Conservation (phyloP, 805 yeast genomes). For the Teunomyces gatunensis region DNA sequence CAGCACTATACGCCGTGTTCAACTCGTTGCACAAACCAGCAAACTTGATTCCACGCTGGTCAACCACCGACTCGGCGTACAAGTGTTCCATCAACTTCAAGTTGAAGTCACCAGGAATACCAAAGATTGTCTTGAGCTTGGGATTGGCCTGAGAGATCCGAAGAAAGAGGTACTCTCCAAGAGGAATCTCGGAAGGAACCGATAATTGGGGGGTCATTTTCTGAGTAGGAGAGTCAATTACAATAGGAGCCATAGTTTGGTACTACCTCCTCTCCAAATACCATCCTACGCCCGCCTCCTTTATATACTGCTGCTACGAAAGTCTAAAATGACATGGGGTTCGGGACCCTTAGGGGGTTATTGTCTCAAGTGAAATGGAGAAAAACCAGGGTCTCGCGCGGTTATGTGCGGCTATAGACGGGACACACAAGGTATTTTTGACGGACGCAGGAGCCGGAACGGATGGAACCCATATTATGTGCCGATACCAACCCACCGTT, state of each 20-base stretch:
- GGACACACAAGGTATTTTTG: too few species aligned
- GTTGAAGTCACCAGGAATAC: slow-evolving; percentile 81
- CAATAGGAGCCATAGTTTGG: background rate
- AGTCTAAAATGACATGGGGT: background rate
- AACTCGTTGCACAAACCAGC: slow-evolving; percentile 86
- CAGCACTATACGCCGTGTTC: slow-evolving; percentile 87
- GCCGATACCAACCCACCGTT: too few species aligned
- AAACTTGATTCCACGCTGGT: slow-evolving; percentile 52
- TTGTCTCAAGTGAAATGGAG: too few species aligned
- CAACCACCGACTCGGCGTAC: slow-evolving; percentile 42
- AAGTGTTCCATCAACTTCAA: slow-evolving; percentile 65
- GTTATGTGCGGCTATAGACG: background rate
- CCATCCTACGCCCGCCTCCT: background rate
- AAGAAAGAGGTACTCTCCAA: slow-evolving; percentile 65
- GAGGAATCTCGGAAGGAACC: slow-evolving; percentile 33
- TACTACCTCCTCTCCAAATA: too few species aligned
- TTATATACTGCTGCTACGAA: background rate
- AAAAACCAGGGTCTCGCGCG: too few species aligned
- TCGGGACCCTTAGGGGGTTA: too few species aligned
- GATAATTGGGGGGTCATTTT: background rate
- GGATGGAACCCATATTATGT: too few species aligned
- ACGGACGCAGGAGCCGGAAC: too few species aligned
- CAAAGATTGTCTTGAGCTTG: slow-evolving; percentile 53
- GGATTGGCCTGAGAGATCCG: slow-evolving; percentile 56
- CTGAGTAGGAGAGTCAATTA: background rate